Percentiles rank a stretch among this genome's conserved stretches.
Conservation (phyloP, 2,329 filamentous ascomycete genomes). For the Beauveria caledonica region DNA sequence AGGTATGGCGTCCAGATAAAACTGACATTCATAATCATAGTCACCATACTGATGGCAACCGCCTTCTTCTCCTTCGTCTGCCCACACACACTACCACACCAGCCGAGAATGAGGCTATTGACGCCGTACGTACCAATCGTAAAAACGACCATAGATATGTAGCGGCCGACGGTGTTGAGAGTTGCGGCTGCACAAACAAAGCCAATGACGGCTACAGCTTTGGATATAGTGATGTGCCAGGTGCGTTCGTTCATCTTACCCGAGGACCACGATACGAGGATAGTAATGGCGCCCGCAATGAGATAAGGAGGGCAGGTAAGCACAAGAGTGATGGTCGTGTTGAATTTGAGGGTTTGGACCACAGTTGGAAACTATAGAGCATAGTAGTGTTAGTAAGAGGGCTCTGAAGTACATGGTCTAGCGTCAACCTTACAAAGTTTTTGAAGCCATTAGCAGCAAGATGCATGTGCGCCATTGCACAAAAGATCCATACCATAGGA, state of each 20-base stretch:
- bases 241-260: constrained; percentile 35
- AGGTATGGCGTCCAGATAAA: constrained; percentile 37
- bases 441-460: constrained; percentile 38
- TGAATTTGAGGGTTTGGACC: constrained; percentile 39
- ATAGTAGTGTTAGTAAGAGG: neutral
- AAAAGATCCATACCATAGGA: constrained; percentile 37
- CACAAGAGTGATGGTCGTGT: constrained; percentile 37
- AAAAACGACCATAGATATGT: constrained; percentile 25
- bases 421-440: constrained; percentile 23
- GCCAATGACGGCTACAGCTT: constrained; percentile 30
- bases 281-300: constrained; percentile 21
- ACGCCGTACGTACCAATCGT: constrained; percentile 25
- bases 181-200: constrained; percentile 24
- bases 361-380: constrained; percentile 28
- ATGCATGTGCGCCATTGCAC: constrained; percentile 42
- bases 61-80: constrained; percentile 38
- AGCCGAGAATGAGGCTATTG: constrained; percentile 30
- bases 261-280: constrained; percentile 22
- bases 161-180: constrained; percentile 20
- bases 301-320: constrained; percentile 33
- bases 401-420: no score
- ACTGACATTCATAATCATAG: constrained; percentile 18
- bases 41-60: constrained; percentile 28
- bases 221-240: constrained; percentile 34
- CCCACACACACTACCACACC: constrained; percentile 29